phyloP scores from a whole-genome alignment of 2,329 filamentous ascomycete species.

The Aspergillus fumigatus region DNA sequence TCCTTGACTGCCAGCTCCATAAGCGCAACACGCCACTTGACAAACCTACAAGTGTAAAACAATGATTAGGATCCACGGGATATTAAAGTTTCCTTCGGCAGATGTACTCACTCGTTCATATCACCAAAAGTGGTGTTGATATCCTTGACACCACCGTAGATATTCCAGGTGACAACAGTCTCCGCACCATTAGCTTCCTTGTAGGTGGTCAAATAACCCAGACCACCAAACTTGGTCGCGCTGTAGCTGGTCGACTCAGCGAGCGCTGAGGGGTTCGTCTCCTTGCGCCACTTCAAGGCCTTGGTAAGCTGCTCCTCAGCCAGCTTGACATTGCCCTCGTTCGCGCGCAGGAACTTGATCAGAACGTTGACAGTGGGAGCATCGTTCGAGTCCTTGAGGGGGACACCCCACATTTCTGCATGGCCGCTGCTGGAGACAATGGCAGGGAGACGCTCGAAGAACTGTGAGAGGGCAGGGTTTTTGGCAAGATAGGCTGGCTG shows the following conservation, averaged over 20 bases:
- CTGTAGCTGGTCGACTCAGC: constrained; percentile 60
- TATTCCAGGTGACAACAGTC: constrained; percentile 79
- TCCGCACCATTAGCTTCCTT: constrained; percentile 49
- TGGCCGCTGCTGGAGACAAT: constrained; percentile 58
- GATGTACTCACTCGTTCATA: constrained; percentile 63
- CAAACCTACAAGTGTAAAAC: constrained; percentile 56
- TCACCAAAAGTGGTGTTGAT: constrained; percentile 77
- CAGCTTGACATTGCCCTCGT: constrained; percentile 67
- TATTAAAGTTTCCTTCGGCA: not conserved
- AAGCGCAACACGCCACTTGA: constrained; percentile 82
- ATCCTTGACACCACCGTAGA: constrained; percentile 83
- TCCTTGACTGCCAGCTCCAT: constrained; percentile 82
- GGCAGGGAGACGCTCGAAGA: constrained; percentile 55
- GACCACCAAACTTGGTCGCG: constrained; percentile 64
- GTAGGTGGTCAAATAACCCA: constrained; percentile 79
- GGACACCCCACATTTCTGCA: constrained; percentile 82
- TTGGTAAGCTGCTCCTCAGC: constrained; percentile 73
- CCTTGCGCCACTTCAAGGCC: constrained; percentile 78
- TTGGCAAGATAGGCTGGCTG: constrained; percentile 34
- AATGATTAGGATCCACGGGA: constrained; percentile 1
- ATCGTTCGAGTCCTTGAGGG: constrained; percentile 52
- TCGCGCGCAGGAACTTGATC: constrained; percentile 91
- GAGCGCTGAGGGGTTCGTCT: constrained; percentile 65
- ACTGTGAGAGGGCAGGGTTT: constrained; percentile 47
- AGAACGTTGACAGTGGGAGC: constrained; percentile 78